phyloP scores from a whole-genome alignment of 1,284 basidiomycete species.

The Cutaneotrichosporon arboriforme region DNA sequence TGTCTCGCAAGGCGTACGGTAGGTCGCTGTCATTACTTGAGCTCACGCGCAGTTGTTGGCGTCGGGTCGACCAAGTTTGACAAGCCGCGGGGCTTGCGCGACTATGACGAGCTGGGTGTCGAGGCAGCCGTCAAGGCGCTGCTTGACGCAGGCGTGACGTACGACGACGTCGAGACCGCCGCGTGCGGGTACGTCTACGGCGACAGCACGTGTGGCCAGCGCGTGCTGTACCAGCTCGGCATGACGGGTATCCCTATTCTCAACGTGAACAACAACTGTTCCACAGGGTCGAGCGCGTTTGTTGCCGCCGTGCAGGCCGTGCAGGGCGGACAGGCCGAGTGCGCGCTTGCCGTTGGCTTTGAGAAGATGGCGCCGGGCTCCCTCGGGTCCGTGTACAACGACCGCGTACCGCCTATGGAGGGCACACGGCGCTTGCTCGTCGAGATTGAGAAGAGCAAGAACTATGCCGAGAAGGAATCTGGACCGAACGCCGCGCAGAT shows the following conservation, averaged over 20 bases:
- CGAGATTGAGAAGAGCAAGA: slow-evolving; percentile 15
- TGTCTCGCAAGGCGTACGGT: slow-evolving; percentile 18
- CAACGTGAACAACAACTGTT: slow-evolving; percentile 24
- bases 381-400: slow-evolving; percentile 11
- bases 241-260: slow-evolving; percentile 21
- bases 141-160: slow-evolving; percentile 17
- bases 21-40: not conserved
- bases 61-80: slow-evolving; percentile 24
- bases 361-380: slow-evolving; percentile 21
- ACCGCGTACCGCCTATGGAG: slow-evolving; percentile 13
- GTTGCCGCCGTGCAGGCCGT: slow-evolving; percentile 10
- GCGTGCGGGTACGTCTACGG: slow-evolving; percentile 19
- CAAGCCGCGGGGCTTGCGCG: slow-evolving; percentile 20
- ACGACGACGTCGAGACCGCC: slow-evolving; percentile 16
- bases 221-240: slow-evolving; percentile 19
- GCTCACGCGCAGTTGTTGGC: slow-evolving; percentile 13
- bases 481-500: slow-evolving; percentile 15
- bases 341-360: slow-evolving; percentile 19
- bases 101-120: slow-evolving; percentile 19
- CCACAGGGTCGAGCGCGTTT: slow-evolving; percentile 17
- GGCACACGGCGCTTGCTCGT: slow-evolving; percentile 12
- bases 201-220: slow-evolving; percentile 20
- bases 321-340: slow-evolving; percentile 15
- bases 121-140: slow-evolving; percentile 22
- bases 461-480: slow-evolving; percentile 12